Evolutionary conservation across 805 yeast species (phyloP), one percentile per base, ranked within the genome.

Genomic region (Candida sphagnicola): DNA sequence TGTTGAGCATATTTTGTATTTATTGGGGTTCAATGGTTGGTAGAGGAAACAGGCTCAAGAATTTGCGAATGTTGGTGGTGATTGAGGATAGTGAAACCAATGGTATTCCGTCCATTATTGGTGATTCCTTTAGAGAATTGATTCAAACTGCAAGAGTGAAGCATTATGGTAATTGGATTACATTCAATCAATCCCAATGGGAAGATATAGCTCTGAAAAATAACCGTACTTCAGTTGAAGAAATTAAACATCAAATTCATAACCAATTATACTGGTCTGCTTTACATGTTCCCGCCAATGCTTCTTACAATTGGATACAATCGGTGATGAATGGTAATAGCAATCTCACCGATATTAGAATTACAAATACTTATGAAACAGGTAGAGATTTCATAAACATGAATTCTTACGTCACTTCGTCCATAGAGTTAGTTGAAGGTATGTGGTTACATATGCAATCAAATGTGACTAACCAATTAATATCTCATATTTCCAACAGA

Each of bases 181-280:
- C 70, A 16, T 52, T 44, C 35, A 53, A 64, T 40, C 39, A 45
- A 18, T 41, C 59, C 1, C 59, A 57, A n/a, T 57, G 68, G 30
- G 43, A 43, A 5, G 52, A 43, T 8, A 25, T 43, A 8, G 72
- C 72, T n/a, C 48, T 34, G 1, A 41, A 47, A n/a, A 52, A 59
- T 39, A 48, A 53, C 37, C 52, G 49, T 35, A 40, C 52, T 6
- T 37, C 67, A 5, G 61, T 55, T 24, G 65, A 65, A 3, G 73
- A 74, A 45, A 53, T 80, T 15, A 25, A 56, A 29, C 48, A 68
- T 24, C 59, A 60, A 38, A 70, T 84, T 3, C 77, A 74, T 48
- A 73, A 72, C 37, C 76, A 80, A 55, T 50, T 72, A 13, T 81
- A 70, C 49, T 85, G 91, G 93, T 71, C 75, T 17, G 74, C 82